Evolutionary conservation across 2,329 filamentous ascomycete species (phyloP), one percentile per base, ranked within the genome.

Genomic region (Xylariaceae sp.): DNA sequence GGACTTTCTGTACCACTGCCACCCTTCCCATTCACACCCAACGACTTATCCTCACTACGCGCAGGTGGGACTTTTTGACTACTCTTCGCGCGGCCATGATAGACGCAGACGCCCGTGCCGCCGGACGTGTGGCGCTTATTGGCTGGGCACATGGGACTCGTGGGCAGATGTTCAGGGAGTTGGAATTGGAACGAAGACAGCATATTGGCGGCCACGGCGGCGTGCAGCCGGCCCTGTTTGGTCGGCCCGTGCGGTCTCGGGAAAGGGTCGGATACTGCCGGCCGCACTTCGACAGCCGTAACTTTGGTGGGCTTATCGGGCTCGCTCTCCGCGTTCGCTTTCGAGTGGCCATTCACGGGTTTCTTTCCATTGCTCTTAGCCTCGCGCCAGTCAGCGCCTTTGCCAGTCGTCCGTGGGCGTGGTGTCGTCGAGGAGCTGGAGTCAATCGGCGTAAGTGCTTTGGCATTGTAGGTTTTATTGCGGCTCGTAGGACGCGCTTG

Each of bases 101-200:
- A 78, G 2, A 80, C 76, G 53, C 78, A 81, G 2, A 80, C 56
- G 0, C 75, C 77, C 4, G 69, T 73, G 3, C 77, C 76, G n/a
- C 73, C 70, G 11, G 72, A 72, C 50, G 63, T 63, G 52, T 78
- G 73, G 41, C 70, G 73, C 43, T 65, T 65, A 62, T 80, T 78
- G 6, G 76, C 67, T 2, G 78, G 78, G 52, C 78, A 81, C 68
- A 79, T 72, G 12, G 77, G 77, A 60, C 77, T 80, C 54, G 58
- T 75, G 34, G 77, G 75, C 6, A 78, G 66, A 57, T 81, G 78
- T 57, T 80, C 76, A 1, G 77, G 76, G 8, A 80, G 58, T 46
- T 79, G 71, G 55, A 81, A 79, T 47, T 75, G 68, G 54, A 81
- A 80, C 3, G 45, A 19, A 11, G 48, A 44, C 44, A 42, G 32